Evolutionary conservation across 2,329 filamentous ascomycete genomes (phyloP).

Genomic region (Cordyceps fumosorosea): DNA sequence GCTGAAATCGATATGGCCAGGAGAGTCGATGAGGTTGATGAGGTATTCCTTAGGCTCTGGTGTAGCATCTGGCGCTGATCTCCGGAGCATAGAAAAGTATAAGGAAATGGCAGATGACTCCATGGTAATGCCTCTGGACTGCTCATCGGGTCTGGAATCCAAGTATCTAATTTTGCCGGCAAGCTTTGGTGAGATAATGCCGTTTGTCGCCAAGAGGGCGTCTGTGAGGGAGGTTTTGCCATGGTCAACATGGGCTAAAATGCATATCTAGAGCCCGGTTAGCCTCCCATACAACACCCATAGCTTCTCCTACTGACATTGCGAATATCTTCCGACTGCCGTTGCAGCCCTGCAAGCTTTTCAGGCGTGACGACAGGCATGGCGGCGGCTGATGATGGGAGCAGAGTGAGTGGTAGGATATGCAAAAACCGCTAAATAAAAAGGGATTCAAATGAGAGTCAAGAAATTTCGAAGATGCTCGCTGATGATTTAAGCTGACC

Average conservation of each 20-base stretch:
- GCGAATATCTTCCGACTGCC: conserved; percentile 78
- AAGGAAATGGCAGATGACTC: conserved; percentile 97
- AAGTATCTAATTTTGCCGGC: conserved; percentile 97
- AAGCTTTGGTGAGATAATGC: conserved; percentile 96
- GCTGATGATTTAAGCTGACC: neutral
- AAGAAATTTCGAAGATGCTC: neutral
- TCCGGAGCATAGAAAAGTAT: conserved; percentile 85
- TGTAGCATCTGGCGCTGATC: conserved; percentile 58
- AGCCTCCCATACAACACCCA: conserved; percentile 14
- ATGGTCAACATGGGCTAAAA: conserved; percentile 94
- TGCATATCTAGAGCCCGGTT: conserved; percentile 65
- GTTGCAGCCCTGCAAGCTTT: conserved; percentile 84
- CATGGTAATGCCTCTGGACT: conserved; percentile 98
- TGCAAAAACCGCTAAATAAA: conserved; percentile 1
- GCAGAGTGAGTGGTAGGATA: neutral
- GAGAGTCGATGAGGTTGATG: conserved; percentile 96
- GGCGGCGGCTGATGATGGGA: conserved; percentile 22
- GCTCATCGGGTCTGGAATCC: conserved; percentile 92
- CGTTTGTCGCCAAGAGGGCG: conserved; percentile 93
- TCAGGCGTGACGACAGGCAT: conserved; percentile 94
- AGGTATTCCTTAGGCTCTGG: conserved; percentile 82
- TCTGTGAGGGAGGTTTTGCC: conserved; percentile 97
- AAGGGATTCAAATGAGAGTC: neutral
- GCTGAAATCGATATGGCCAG: conserved; percentile 97
- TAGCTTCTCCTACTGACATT: conserved; percentile 58